Conservation (phyloP, 495 filamentous ascomycete species). For the Penicillium daleae region DNA sequence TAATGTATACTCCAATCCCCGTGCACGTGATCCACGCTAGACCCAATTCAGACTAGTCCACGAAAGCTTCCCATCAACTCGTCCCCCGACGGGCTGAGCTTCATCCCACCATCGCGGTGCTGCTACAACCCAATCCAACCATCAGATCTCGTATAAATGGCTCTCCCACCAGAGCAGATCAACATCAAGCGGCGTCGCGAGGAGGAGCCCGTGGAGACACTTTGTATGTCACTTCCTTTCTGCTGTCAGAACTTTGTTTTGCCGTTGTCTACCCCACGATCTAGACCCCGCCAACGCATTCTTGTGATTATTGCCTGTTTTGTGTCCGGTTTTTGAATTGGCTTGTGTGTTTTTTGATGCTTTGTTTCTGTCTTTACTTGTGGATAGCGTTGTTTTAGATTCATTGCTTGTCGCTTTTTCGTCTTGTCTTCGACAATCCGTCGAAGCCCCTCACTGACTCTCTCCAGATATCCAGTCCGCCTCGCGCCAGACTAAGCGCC, state of each 20-base stretch:
- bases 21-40: conserved; percentile 18
- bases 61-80: conserved; percentile 6
- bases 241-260: conserved; percentile 14
- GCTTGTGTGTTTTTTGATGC: not conserved
- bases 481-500: conserved; percentile 50
- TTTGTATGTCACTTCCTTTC: conserved; percentile 48
- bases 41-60: conserved; percentile 11
- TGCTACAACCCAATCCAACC: conserved; percentile 12
- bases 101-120: conserved; percentile 5
- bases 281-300: conserved; percentile 20
- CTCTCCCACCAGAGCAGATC: conserved; percentile 56
- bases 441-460: conserved; percentile 10
- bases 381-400: not conserved
- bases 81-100: not conserved
- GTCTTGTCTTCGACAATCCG: not conserved
- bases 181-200: conserved; percentile 60
- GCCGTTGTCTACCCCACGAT: conserved; percentile 26
- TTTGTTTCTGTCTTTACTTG: not conserved
- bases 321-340: not conserved
- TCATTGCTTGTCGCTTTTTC: not conserved
- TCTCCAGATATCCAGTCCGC: conserved; percentile 50
- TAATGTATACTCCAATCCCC: not conserved
- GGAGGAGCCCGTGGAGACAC: conserved; percentile 58
- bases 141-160: conserved; percentile 30
- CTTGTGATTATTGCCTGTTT: not conserved